Evolutionary conservation across 2,329 filamentous ascomycete species (phyloP), one percentile per base, ranked within the genome.

Genomic region (Leptosphaerulina australis): DNA sequence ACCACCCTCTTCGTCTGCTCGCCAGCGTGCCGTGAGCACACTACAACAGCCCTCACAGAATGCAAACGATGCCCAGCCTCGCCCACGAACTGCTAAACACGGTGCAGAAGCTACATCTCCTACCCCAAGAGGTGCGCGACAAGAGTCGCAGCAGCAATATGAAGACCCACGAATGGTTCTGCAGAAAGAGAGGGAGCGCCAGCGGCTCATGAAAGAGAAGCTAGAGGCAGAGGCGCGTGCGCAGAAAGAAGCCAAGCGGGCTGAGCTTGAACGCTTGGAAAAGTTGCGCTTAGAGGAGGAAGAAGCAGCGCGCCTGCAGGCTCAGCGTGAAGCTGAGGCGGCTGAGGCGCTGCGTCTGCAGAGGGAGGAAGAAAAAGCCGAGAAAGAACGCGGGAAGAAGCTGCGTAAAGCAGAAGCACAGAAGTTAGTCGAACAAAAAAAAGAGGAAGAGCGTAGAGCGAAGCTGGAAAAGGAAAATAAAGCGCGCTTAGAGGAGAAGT

Each of bases 141-240:
- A 61, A 48, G 65, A 60, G 12, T 53, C 54, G 26, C 48, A 67
- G 37, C 31, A 47, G n/a, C 57, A 66, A 22, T 61, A 68, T 22
- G 69, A 72, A 11, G 64, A 69, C 44, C 70, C 70, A 17, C 63
- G 66, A 30, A 53, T 64, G 39, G 40, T 72, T 7, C 55, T 74
- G 45, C 63, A 66, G 30, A 66, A 56, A 20, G 69, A 72, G 40
- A 56, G 57, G 15, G 66, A 69, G 50, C 59, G 66, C 34, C 67
- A 71, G 55, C 60, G 62, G 7, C 53, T 62, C 41, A 35, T 71
- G 43, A 63, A 64, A 47, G 62, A 68, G 44, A 64, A 56, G 39
- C 52, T 71, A 14, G 68, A 67, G 28, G 69, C 68, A 6, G 70
- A 73, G 39, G 68, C 67, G 39, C 60, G 59, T 21, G 66, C 64